phyloP scores from a whole-genome alignment of 192 early-diverging fungal genomes.

The Linnemannia hyalina region DNA sequence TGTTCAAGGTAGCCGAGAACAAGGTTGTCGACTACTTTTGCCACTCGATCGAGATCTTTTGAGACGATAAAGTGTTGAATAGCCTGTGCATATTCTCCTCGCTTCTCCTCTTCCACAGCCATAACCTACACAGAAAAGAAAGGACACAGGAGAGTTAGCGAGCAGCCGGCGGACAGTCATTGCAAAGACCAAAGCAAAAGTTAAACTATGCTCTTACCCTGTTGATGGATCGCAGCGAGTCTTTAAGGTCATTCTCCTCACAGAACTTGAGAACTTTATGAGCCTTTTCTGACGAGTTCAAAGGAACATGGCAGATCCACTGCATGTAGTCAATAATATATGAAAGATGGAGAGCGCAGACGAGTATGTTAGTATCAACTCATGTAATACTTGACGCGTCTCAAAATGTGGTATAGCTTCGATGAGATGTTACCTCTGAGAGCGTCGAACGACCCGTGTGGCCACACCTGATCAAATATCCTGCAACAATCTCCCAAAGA shows the following conservation, averaged over 20 bases:
- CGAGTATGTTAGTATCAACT: slow-evolving; percentile 20
- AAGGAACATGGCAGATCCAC: slow-evolving; percentile 67
- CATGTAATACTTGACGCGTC: not conserved
- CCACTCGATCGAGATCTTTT: slow-evolving; percentile 60
- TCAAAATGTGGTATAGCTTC: not conserved
- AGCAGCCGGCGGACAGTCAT: not conserved
- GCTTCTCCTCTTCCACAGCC: slow-evolving; percentile 64
- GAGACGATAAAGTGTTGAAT: slow-evolving; percentile 72
- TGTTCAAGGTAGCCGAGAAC: slow-evolving; percentile 64
- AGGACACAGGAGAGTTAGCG: not conserved
- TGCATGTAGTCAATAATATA: not conserved
- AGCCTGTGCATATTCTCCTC: slow-evolving; percentile 70
- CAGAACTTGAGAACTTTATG: slow-evolving; percentile 69
- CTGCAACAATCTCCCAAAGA: slow-evolving; percentile 53
- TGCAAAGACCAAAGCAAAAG: not conserved
- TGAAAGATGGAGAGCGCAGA: not conserved
- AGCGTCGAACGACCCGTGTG: slow-evolving; percentile 31
- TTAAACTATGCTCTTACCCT: slow-evolving; percentile 49
- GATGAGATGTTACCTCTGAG: slow-evolving; percentile 17
- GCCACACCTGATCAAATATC: slow-evolving; percentile 40
- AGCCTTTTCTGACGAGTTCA: slow-evolving; percentile 62
- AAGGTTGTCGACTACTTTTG: slow-evolving; percentile 68
- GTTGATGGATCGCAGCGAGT: slow-evolving; percentile 55
- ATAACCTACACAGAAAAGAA: slow-evolving; percentile 22
- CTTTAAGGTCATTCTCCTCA: slow-evolving; percentile 48